Conservation (phyloP, 139 green algal species). For the Trebouxia sp. region DNA sequence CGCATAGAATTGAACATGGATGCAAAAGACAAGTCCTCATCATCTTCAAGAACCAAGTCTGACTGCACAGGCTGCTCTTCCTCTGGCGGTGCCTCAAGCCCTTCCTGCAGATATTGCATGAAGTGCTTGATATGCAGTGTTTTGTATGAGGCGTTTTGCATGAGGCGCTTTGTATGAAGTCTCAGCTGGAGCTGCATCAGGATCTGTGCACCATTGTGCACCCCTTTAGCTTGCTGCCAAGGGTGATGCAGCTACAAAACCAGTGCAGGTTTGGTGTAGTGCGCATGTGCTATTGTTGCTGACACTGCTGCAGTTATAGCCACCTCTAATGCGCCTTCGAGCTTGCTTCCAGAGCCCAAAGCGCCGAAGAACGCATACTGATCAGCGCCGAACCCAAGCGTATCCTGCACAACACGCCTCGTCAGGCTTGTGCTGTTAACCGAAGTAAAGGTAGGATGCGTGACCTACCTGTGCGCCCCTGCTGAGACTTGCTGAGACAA, state of each 20-base stretch:
- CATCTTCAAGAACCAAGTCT: constrained; percentile 42
- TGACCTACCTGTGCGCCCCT: not conserved
- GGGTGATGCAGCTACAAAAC: not conserved
- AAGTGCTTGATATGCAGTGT: not conserved
- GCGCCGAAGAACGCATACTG: constrained; percentile 78
- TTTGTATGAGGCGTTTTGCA: not conserved
- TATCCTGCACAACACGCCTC: not conserved
- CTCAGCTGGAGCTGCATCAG: not conserved
- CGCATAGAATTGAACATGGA: constrained; percentile 56
- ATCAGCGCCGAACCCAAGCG: constrained; percentile 41
- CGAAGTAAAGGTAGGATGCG: not conserved
- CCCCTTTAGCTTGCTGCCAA: not conserved
- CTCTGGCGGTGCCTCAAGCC: constrained; percentile 70
- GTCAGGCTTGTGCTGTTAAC: not conserved
- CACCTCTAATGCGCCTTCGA: constrained; percentile 59
- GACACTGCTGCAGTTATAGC: not conserved
- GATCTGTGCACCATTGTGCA: not conserved
- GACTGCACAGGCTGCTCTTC: constrained; percentile 35
- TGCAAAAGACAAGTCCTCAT: constrained; percentile 65
- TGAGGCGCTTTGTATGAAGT: not conserved
- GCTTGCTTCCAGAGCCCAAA: constrained; percentile 37
- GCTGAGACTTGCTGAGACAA: not conserved
- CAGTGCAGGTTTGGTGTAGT: not conserved
- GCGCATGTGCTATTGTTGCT: too few relatives aligned
- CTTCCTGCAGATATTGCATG: constrained; percentile 54